Evolutionary conservation across 139 green algal species (phyloP), one percentile per base, ranked within the genome.

Genomic region (Coelastrella sp.): DNA sequence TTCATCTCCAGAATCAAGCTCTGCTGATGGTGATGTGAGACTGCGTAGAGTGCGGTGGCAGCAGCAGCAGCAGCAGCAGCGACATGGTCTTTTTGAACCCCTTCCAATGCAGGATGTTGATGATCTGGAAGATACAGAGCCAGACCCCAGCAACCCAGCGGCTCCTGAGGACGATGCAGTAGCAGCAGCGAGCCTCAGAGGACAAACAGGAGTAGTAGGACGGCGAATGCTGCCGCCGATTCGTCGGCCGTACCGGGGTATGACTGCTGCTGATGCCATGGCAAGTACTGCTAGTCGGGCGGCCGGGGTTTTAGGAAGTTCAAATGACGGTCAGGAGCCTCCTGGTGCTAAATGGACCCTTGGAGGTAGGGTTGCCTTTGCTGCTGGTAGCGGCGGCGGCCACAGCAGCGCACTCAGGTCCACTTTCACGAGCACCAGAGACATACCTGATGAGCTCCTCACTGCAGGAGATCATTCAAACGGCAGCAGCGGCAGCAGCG

Each of bases 391-490:
- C 14, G 35, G 49, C 61, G 57, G 8, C 5, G 68, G 35, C 35
- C 35, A 49, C 35, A 49, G 68, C 17, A 76, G 68, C 17, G 8
- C n/a, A 11, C 7, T 70, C 7, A 61, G 79, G 9, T 85, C 79
- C 25, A 85, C 79, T 7, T 85, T 85, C 79, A 85, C 57, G 15
- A 85, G 57, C 79, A 85, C 79, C 9, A 70, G 24, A 0, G 57
- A 85, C 24, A 8, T 63, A 20, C 58, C 57, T 57, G 27, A 70
- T 57, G 27, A 70, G 35, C 35, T 3, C 35, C 35, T 49, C 35
- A 49, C 63, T 70, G 63, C 63, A 20, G 12, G 0, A 70, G 63
- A 15, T 70, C 63, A 70, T 20, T 60, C 4, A 27, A 25, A 27
- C 15, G 79, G 79, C 19, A 76, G 35, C 68, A 75, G 0, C 14